Percentiles rank a stretch among this genome's conserved stretches.
Conservation (phyloP, 75 land plant species). For the Cryptomeria japonica region DNA sequence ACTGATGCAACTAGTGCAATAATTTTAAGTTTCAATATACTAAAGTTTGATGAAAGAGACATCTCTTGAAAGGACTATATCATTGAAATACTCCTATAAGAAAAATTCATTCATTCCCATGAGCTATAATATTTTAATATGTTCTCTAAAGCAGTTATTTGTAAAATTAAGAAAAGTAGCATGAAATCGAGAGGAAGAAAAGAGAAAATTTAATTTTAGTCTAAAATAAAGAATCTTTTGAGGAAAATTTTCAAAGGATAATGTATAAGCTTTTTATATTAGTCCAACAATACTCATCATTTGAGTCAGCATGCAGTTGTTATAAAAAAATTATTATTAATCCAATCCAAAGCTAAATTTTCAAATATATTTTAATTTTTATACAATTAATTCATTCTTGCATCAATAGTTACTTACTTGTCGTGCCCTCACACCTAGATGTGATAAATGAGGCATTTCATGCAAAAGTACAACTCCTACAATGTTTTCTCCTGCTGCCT, state of each 20-base stretch:
- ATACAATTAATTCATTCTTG: not conserved
- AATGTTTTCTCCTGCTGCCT: conserved; percentile 87
- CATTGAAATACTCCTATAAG: not conserved
- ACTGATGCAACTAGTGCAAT: not conserved
- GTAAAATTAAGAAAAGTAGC: not conserved
- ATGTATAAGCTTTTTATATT: not conserved
- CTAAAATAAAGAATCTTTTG: not conserved
- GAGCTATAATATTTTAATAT: not conserved
- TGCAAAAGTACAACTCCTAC: conserved; percentile 90
- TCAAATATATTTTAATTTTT: not conserved
- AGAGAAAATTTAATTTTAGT: not conserved
- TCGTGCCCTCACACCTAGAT: conserved; percentile 97
- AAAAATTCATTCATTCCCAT: not conserved
- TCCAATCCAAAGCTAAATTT: not conserved
- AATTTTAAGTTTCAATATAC: not conserved
- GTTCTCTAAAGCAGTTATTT: not conserved
- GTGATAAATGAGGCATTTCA: conserved; percentile 96
- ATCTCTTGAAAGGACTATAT: not conserved
- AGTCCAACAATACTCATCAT: not conserved
- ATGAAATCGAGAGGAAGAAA: not conserved
- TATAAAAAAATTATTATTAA: not conserved
- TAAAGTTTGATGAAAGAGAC: not conserved
- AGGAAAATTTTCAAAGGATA: not conserved
- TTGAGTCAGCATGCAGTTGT: not conserved
- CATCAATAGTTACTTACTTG: conserved; percentile 40